Conservation (phyloP, 257 asterid genomes). For the Scutellaria minor region DNA sequence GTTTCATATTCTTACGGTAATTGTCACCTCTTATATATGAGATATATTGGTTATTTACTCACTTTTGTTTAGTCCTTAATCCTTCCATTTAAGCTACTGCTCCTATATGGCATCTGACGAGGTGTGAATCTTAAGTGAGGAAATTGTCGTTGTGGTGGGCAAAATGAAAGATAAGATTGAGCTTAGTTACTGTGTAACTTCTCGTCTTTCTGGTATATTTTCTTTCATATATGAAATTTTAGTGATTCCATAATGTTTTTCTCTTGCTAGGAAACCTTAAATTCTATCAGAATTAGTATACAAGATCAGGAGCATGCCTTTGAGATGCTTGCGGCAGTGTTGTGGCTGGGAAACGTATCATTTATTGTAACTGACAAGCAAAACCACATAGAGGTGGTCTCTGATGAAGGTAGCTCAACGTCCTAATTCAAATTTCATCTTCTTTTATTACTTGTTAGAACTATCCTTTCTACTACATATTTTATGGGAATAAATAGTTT, state of each 20-base stretch:
- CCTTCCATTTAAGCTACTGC: not conserved
- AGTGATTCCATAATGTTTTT: constrained; percentile 29
- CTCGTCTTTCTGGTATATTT: constrained; percentile 18
- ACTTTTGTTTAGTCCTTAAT: not conserved
- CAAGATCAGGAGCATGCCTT: constrained; percentile 79
- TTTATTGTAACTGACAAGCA: constrained; percentile 72
- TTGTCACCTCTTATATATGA: constrained; percentile 16
- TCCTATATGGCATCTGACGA: constrained; percentile 5
- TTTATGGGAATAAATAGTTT: constrained; percentile 6
- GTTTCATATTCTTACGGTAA: constrained; percentile 66
- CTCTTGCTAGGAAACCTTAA: constrained; percentile 68
- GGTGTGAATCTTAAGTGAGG: constrained; percentile 16
- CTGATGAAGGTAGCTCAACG: constrained; percentile 76
- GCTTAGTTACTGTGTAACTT: constrained; percentile 27
- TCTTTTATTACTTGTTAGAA: constrained; percentile 27
- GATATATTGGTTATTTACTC: not conserved
- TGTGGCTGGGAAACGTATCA: constrained; percentile 96
- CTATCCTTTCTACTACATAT: not conserved
- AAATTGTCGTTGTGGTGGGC: constrained; percentile 27
- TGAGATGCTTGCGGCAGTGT: constrained; percentile 90
- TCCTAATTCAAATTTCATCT: constrained; percentile 31
- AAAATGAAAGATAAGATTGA: constrained; percentile 11
- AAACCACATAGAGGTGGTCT: constrained; percentile 76
- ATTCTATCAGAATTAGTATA: constrained; percentile 61
- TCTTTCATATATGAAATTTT: constrained; percentile 18